Conservation (phyloP, 257 asterid genomes). For the Catharanthus roseus region DNA sequence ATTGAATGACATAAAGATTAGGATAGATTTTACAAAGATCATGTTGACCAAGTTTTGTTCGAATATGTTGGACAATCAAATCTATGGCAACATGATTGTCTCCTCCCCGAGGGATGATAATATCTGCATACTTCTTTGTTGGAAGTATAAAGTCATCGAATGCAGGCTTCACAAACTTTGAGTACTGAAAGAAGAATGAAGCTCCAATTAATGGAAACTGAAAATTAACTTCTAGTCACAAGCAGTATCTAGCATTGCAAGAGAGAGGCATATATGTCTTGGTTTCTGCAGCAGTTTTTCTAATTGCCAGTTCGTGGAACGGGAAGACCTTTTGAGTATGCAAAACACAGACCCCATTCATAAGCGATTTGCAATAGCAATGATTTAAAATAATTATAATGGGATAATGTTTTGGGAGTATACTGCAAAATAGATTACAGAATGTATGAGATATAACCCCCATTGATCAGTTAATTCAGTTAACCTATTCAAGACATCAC, state of each 20-base stretch:
- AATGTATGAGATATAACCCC: background rate
- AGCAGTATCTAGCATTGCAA: too few species aligned
- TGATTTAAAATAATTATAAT: background rate
- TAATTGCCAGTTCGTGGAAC: background rate
- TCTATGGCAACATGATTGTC: slow-evolving; percentile 98
- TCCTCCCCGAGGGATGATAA: slow-evolving; percentile 99
- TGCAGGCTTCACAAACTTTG: slow-evolving; percentile 97
- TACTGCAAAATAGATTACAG: background rate
- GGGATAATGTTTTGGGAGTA: background rate
- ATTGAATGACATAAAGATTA: slow-evolving; percentile 83
- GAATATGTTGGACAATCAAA: slow-evolving; percentile 96
- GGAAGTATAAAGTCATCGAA: slow-evolving; percentile 99
- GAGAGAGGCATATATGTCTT: background rate
- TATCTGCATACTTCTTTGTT: slow-evolving; percentile 93
- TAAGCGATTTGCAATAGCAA: background rate
- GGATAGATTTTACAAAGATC: slow-evolving; percentile 99
- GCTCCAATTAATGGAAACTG: slow-evolving; percentile 12
- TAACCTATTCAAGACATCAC: background rate
- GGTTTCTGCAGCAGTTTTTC: too few species aligned
- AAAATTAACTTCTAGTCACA: background rate
- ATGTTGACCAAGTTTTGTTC: slow-evolving; percentile 97
- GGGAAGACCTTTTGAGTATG: background rate
- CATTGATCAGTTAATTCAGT: background rate
- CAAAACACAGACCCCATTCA: background rate
- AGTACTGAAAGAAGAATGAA: slow-evolving; percentile 61